Percentiles rank a stretch among this genome's conserved stretches.
Conservation (phyloP, 331 rosid species). For the Spiraea crenata region DNA sequence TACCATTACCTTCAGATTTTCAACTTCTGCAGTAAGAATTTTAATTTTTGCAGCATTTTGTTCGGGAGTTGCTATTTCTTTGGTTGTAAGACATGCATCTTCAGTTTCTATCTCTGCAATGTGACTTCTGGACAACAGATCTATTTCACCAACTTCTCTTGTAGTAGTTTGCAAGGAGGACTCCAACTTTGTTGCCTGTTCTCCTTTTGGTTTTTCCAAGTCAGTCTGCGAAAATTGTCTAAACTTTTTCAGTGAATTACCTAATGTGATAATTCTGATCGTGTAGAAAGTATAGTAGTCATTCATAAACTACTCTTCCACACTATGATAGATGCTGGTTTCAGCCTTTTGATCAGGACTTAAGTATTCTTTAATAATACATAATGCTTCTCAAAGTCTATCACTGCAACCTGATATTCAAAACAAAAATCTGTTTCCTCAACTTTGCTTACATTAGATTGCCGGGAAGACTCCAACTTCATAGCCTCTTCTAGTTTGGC, state of each 20-base stretch:
- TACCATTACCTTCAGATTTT: slow-evolving; percentile 57
- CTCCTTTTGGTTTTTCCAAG: slow-evolving; percentile 26
- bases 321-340: slow-evolving; percentile 14
- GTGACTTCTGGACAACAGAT: slow-evolving; percentile 38
- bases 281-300: not conserved
- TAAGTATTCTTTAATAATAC: slow-evolving; percentile 37
- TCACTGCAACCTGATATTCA: slow-evolving; percentile 39
- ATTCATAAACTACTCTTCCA: not conserved
- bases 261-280: not conserved
- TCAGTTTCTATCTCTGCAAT: slow-evolving; percentile 41
- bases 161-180: slow-evolving; percentile 13
- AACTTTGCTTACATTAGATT: slow-evolving; percentile 1
- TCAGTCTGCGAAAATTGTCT: slow-evolving; percentile 26
- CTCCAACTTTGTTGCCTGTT: slow-evolving; percentile 13
- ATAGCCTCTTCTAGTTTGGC: slow-evolving; percentile 16
- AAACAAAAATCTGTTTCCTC: slow-evolving; percentile 32
- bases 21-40: slow-evolving; percentile 13
- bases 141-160: slow-evolving; percentile 25
- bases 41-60: slow-evolving; percentile 42
- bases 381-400: slow-evolving; percentile 43
- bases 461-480: slow-evolving; percentile 13
- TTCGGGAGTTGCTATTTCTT: slow-evolving; percentile 45
- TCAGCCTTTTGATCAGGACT: slow-evolving; percentile 46
- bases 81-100: slow-evolving; percentile 31
- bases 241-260: not conserved